Base-by-base conservation (phyloP, 2,329 filamentous ascomycete genomes). In the Cercospora sp. region DNA sequence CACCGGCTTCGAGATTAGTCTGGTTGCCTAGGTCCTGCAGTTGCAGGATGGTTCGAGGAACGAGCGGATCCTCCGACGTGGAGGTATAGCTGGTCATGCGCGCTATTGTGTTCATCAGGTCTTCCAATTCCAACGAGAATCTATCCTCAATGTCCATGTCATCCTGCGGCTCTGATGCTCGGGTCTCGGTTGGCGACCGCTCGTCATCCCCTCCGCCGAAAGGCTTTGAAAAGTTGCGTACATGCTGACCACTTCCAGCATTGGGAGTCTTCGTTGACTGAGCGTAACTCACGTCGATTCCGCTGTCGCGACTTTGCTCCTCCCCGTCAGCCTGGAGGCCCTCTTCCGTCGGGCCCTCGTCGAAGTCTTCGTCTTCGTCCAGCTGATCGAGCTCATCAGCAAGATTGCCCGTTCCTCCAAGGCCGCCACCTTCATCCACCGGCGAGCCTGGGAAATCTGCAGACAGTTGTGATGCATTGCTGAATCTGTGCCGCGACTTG, bases 301-400 rank as follows among this genome's bases (percentile, higher is more conserved):
- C 81, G 59, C 81, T 83, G 72, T 84, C 82, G 53, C 81, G 74
- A 58, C 33, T 70, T 69, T 67, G 72, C 58, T 68, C 67, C 55
- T 73, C 66, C 20, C 65, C 69, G 55, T 71, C 60, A 30, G 60
- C 65, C 33, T 74, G 66, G 16, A 68, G 23, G 16, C 58, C 65
- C 10, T 67, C 70, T 51, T 74, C 70, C 10, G 72, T 73, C 65
- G 64, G 67, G 36, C 73, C 74, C 58, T 76, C 75, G 23, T 74
- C 74, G 53, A 75, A 70, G 33, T 75, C 75, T 7, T 77, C 75
- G 58, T 75, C 75, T 60, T 95, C 82, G 79, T 64, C 61, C 59
- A 95, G 82, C 79, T 95, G 92, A 79, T 94, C 92, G 59, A 95
- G 82, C 79, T 95, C 92, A 79, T 94, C 92, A 1, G 92, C 92